Evolutionary conservation across 2,329 filamentous ascomycete species (phyloP), one percentile per base, ranked within the genome.

Genomic region (Onygenales sp.): DNA sequence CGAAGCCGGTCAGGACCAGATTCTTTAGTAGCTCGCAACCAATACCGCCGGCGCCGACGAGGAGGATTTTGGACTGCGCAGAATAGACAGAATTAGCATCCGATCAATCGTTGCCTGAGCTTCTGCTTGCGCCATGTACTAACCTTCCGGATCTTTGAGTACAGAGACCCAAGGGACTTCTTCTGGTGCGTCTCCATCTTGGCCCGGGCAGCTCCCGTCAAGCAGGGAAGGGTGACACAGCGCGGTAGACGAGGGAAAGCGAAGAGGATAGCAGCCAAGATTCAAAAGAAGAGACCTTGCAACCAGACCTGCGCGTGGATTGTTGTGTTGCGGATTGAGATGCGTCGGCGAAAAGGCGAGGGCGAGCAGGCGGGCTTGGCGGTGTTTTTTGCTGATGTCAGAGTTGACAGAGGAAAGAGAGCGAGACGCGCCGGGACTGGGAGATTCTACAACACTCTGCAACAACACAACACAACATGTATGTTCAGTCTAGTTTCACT

Each of bases 1-100:
- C 89, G 63, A 95, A 98, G 60, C 92, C 91, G 43, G 85, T 87
- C 48, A 95, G 84, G 44, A 92, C 89, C 54, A 98, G 83, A 70
- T 97, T 95, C 78, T 98, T 98, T 59, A 98, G 82, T 7, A 98
- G 80, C 74, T 98, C 93, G 74, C 93, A 98, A 62, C 93, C 93
- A 66, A 98, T 98, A 58, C 93, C 93, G 57, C 93, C 93, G 53
- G 93, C 93, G 64, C 93, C 93, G 54, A 98, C 92, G 78, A 98
- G 89, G 55, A 98, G 79, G 51, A 96, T 86, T 58, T 85, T 87
- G 57, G 89, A 82, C 90, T 95, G 72, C 56, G 56, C 59, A 54
- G 7, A 46, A 42, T 33, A 56, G 17, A 48, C 50, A 49, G 46
- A 39, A 36, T 44, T 45, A 46, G 44, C 41, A 56, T 52, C 41